A percentile compares a stretch with the other conserved stretches of the same genome.
Conservation (phyloP, 2,329 filamentous ascomycete species). For the Sarocladiaceae sp. region DNA sequence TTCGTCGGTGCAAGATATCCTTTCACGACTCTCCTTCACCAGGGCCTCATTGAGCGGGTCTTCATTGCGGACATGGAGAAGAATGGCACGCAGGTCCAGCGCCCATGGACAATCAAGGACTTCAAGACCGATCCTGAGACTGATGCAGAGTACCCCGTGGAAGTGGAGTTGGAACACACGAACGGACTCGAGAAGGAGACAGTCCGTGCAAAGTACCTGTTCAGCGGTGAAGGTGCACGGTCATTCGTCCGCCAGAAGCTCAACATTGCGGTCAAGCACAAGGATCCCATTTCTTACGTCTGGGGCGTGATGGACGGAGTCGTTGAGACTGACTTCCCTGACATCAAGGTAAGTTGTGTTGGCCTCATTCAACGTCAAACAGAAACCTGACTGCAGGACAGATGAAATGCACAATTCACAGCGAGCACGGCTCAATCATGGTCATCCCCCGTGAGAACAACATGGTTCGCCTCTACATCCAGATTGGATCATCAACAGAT, state of each 20-base stretch:
- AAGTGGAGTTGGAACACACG: conserved; percentile 72
- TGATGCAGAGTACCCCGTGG: conserved; percentile 68
- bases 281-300: conserved; percentile 66
- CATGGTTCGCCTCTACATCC: conserved; percentile 67
- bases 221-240: conserved; percentile 67
- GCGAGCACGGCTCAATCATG: conserved; percentile 70
- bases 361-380: background rate
- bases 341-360: conserved; percentile 57
- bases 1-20: conserved; percentile 73
- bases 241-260: conserved; percentile 62
- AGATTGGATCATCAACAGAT: conserved; percentile 59
- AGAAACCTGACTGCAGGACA: background rate
- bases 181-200: conserved; percentile 69
- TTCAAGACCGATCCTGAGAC: conserved; percentile 55
- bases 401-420: conserved; percentile 76
- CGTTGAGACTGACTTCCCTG: conserved; percentile 69
- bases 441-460: conserved; percentile 70
- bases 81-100: conserved; percentile 56
- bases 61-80: conserved; percentile 63
- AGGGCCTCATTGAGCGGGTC: conserved; percentile 67
- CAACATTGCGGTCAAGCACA: conserved; percentile 66
- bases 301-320: conserved; percentile 77
- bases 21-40: conserved; percentile 67
- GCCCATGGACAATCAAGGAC: conserved; percentile 60
- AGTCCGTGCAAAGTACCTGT: conserved; percentile 64